These are phyloP conservation scores for Ophiocordyceps sinensis DNA, from an alignment of 2,329 filamentous ascomycete species.

Conservation along the genomic window DNA sequence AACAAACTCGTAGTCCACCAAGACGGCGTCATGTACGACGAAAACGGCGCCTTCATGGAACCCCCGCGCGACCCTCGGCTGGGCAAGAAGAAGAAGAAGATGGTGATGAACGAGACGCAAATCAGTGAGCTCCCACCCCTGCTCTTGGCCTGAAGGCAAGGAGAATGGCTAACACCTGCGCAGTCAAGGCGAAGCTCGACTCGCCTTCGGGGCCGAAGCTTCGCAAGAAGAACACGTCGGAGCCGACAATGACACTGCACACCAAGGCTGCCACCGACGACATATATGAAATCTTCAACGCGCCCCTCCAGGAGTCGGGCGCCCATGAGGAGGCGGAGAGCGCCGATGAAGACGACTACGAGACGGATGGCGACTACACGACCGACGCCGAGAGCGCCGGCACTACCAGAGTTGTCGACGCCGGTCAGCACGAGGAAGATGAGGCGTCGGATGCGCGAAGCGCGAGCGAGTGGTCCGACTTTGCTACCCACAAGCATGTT, in stretches of 20 bases:
- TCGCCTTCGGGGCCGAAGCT: constrained; percentile 79
- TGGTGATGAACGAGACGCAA: constrained; percentile 83
- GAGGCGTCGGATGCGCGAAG: constrained; percentile 46
- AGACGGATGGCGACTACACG: constrained; percentile 63
- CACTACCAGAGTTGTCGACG: constrained; percentile 53
- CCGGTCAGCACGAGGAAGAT: constrained; percentile 25
- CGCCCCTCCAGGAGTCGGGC: constrained; percentile 35
- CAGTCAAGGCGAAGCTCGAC: constrained; percentile 86
- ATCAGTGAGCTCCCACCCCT: constrained; percentile 51
- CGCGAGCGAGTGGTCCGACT: constrained; percentile 79
- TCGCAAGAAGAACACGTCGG: constrained; percentile 56
- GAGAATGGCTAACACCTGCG: constrained; percentile 13
- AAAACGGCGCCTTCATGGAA: constrained; percentile 40
- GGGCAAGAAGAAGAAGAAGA: constrained; percentile 59
- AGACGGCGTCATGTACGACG: constrained; percentile 35
- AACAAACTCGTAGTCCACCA: constrained; percentile 28
- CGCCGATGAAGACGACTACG: constrained; percentile 53
- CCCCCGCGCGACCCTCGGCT: constrained; percentile 29
- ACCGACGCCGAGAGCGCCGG: constrained; percentile 74
- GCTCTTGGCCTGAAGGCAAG: not conserved
- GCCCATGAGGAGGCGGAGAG: constrained; percentile 21
- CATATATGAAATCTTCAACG: constrained; percentile 94
- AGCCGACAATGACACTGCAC: constrained; percentile 97
- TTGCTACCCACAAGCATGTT: constrained; percentile 59
- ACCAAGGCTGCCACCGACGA: constrained; percentile 92